These are phyloP conservation scores for Teratosphaeria nubilosa DNA, from an alignment of 2,329 filamentous ascomycete genomes.

Conservation along the genomic window DNA sequence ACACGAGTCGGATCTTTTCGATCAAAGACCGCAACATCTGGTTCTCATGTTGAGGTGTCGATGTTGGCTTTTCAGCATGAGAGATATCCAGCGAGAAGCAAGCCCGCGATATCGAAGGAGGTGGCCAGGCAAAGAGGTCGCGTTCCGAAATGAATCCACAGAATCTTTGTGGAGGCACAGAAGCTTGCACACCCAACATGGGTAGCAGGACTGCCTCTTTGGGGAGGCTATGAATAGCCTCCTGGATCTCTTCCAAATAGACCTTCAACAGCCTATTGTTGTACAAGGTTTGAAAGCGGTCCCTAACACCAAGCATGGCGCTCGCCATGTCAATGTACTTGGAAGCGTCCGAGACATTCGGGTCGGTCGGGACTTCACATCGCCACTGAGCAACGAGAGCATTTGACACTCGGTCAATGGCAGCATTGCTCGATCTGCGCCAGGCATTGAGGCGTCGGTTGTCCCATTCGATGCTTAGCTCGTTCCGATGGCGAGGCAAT, in stretches of 20 bases:
- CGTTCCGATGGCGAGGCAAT: background rate
- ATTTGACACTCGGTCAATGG: background rate
- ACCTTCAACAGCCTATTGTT: slow-evolving; percentile 9
- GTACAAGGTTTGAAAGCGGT: slow-evolving; percentile 9
- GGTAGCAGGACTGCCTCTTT: background rate
- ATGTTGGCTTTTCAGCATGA: background rate
- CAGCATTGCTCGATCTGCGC: background rate
- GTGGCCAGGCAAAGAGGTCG: background rate
- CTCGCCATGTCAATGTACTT: slow-evolving; percentile 8
- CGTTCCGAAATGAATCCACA: background rate
- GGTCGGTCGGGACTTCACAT: slow-evolving; percentile 1
- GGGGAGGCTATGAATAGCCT: background rate
- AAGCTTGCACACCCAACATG: background rate
- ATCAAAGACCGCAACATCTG: background rate
- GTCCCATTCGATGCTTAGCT: background rate
- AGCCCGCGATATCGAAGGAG: background rate
- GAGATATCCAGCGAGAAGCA: background rate
- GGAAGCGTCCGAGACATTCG: background rate
- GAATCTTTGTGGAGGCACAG: background rate
- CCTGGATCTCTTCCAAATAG: slow-evolving; percentile 6
- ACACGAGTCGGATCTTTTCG: background rate
- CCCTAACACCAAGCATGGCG: slow-evolving; percentile 4
- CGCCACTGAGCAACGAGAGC: slow-evolving; percentile 9
- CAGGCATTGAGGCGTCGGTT: slow-evolving; percentile 3
- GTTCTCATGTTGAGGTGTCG: background rate